phyloP scores from a whole-genome alignment of 1,139 yeast genomes.

The Pichia sp. region DNA sequence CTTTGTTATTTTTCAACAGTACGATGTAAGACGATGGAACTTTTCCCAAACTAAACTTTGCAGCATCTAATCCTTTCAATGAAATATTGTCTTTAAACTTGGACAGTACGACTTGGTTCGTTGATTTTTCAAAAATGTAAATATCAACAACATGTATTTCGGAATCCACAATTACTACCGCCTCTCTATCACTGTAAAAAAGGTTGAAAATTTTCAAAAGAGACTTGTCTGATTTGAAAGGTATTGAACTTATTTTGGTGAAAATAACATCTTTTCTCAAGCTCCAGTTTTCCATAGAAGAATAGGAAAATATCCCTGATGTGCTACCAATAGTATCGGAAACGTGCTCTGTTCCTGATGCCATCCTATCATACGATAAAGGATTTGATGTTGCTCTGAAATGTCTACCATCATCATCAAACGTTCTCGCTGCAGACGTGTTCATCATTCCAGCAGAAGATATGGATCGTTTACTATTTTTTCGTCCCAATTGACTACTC shows the following conservation, averaged over 20 bases:
- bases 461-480: conserved; percentile 24
- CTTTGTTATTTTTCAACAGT: conserved; percentile 34
- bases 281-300: conserved; percentile 23
- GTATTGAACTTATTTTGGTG: conserved; percentile 51
- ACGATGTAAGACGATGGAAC: conserved; percentile 38
- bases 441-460: conserved; percentile 34
- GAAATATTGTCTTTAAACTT: conserved; percentile 37
- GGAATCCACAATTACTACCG: conserved; percentile 45
- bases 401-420: conserved; percentile 41
- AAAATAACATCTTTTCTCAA: conserved; percentile 64
- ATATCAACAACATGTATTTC: conserved; percentile 41
- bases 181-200: conserved; percentile 53
- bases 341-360: conserved; percentile 35
- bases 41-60: conserved; percentile 37
- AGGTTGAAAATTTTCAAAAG: conserved; percentile 44
- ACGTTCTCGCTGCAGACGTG: conserved; percentile 40
- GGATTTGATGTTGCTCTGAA: conserved; percentile 55
- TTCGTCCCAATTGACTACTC: conserved; percentile 17
- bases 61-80: conserved; percentile 42
- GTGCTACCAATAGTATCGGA: conserved; percentile 23
- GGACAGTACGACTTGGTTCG: conserved; percentile 34
- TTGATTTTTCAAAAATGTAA: conserved; percentile 44
- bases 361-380: conserved; percentile 61
- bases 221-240: conserved; percentile 32
- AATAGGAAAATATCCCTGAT: conserved; percentile 4